Evolutionary conservation across 257 asterid species (phyloP).

Genomic region (Solanum okadae): DNA sequence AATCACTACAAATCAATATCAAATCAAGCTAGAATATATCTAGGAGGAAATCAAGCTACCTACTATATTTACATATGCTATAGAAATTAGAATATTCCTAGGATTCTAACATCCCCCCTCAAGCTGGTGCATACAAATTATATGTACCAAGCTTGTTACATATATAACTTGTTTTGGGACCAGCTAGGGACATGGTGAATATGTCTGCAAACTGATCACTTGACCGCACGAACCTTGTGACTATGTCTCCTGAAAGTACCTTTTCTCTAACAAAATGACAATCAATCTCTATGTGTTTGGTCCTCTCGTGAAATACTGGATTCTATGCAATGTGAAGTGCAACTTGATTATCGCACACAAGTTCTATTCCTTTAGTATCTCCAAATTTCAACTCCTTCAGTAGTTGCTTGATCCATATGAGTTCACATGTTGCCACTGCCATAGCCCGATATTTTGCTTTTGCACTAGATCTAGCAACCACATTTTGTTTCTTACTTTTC

Average conservation of each 20-base stretch:
- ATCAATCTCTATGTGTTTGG: background rate
- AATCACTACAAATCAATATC: background rate
- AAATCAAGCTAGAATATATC: background rate
- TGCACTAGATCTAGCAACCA: background rate
- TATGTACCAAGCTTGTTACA: background rate
- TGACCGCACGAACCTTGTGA: background rate
- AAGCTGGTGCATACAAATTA: background rate
- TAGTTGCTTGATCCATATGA: background rate
- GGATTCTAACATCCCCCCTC: background rate
- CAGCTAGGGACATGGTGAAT: background rate
- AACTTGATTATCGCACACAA: background rate
- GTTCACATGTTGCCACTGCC: background rate
- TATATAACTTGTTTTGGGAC: background rate
- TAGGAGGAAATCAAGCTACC: background rate
- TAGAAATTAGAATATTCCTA: background rate
- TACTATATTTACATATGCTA: background rate
- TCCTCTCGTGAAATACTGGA: background rate
- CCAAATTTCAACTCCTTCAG: background rate
- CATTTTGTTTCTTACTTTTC: background rate
- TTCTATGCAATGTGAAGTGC: background rate
- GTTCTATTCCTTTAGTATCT: background rate
- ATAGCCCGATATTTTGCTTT: background rate
- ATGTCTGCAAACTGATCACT: background rate
- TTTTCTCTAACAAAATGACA: background rate
- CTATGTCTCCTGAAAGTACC: background rate